Base-by-base conservation (phyloP, 2,329 filamentous ascomycete genomes). In the Pyrenophora seminiperda region DNA sequence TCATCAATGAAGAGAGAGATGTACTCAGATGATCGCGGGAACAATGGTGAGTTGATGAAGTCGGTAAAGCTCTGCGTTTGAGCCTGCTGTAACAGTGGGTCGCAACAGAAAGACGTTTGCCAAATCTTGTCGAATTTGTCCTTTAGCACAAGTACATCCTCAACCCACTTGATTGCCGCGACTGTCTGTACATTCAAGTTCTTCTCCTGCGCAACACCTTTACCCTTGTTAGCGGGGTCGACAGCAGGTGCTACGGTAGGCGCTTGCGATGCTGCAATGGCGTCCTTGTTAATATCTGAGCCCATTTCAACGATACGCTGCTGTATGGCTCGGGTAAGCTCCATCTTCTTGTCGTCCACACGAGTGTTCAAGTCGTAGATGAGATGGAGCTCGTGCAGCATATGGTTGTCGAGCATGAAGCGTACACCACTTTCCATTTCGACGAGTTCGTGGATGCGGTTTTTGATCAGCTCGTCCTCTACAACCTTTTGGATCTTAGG, bases 1-100 rank as follows among this genome's bases (percentile, higher is more conserved):
- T 97, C 93, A 64, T 99, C 94, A 50, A 99, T 96, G 74, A 96
- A 99, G 0, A 99, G 81, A 0, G 94, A 99, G 5, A 97, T 88
- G 68, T 91, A 96, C 68, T 99, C 94, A 1, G 93, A 90, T 62
- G 89, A 88, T 55, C 92, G 86, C 11, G 79, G 73, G 67, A 96
- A 97, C n/a, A 62, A 57, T 1, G 63, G 36, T 0, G 85, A 76
- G 70, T 97, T 97, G 79, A 99, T 96, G 64, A 97, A 96, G 13
- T 95, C 88, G 1, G 89, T 83, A 63, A 97, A 96, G 67, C 91
- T 96, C 66, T 87, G 87, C 1, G 90, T 92, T 19, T 97, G 79
- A 0, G 90, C 86, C 1, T 88, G 89, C 64, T 96, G 89, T 13
- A 99, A 78, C 6, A 85, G 80, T 31, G 91, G 81, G 65, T 97